Evolutionary conservation across 2,329 filamentous ascomycete genomes (phyloP).

Genomic region (Phialophora expanda): DNA sequence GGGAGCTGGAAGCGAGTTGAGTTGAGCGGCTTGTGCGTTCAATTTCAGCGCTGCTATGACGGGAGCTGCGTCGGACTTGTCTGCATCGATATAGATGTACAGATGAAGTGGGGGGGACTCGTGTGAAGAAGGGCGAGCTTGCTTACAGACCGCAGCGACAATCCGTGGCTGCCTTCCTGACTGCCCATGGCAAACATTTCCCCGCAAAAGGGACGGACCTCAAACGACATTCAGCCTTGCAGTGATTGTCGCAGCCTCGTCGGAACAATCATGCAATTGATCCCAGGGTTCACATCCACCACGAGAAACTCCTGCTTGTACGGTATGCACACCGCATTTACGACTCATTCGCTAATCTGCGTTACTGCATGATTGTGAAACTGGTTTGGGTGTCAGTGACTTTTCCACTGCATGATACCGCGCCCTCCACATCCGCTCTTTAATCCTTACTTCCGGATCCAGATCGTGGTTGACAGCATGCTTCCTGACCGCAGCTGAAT

Average conservation of each 20-base stretch:
- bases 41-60: neutral
- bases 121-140: neutral
- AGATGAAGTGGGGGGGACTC: neutral
- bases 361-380: neutral
- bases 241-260: neutral
- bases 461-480: constrained; percentile 60
- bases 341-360: neutral
- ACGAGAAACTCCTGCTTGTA: neutral
- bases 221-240: neutral
- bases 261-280: neutral
- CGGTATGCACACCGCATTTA: neutral
- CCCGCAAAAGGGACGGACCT: neutral
- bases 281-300: no score
- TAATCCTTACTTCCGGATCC: constrained; percentile 49
- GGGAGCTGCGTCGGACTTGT: neutral
- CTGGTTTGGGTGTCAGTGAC: neutral
- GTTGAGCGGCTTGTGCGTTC: neutral
- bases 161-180: no score
- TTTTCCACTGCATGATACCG: constrained; percentile 37
- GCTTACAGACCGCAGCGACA: neutral
- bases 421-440: constrained; percentile 51
- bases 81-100: neutral
- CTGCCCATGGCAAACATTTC: neutral
- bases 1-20: neutral
- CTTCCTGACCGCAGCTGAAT: no score